Percentiles rank a stretch among this genome's conserved stretches.
Conservation (phyloP, 2,329 filamentous ascomycete genomes). For the Knufia petricola region DNA sequence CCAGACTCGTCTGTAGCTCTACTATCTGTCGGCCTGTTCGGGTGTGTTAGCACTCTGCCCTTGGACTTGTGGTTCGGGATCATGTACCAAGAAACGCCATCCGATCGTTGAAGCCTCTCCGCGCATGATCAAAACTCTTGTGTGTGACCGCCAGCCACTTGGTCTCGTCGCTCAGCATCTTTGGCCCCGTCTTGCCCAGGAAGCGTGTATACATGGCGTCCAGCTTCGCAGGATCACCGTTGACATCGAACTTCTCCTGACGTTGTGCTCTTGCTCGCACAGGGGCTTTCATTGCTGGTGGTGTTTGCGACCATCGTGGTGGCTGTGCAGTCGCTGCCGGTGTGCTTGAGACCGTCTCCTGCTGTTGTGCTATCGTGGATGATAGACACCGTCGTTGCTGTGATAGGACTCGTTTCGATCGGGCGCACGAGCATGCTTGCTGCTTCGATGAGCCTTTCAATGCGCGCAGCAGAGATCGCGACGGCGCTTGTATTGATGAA, state of each 20-base stretch:
- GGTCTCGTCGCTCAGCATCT: conserved; percentile 73
- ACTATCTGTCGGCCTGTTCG: conserved; percentile 52
- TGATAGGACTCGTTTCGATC: conserved; percentile 11
- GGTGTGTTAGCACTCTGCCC: conserved; percentile 3
- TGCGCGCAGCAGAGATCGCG: conserved; percentile 14
- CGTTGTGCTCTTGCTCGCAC: conserved; percentile 35
- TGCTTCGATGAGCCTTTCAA: conserved; percentile 12
- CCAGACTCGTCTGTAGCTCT: conserved; percentile 55
- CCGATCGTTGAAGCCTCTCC: conserved; percentile 87
- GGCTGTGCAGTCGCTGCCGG: not conserved
- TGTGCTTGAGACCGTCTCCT: conserved; percentile 11
- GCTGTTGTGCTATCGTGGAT: conserved; percentile 14
- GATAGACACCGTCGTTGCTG: conserved; percentile 17
- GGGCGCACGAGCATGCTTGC: conserved; percentile 15
- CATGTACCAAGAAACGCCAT: conserved; percentile 73
- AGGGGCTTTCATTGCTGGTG: conserved; percentile 58
- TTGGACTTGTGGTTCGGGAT: not conserved
- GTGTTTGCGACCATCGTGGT: conserved; percentile 64
- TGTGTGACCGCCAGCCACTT: conserved; percentile 97
- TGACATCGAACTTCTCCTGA: conserved; percentile 50
- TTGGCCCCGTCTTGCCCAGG: conserved; percentile 62
- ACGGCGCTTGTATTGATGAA: conserved; percentile 21
- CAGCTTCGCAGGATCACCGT: conserved; percentile 62
- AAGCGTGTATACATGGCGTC: conserved; percentile 70
- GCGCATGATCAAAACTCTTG: conserved; percentile 94